These are phyloP conservation scores for Manihot esculenta DNA, from an alignment of 441 rosid genomes.

Conservation along the genomic window DNA sequence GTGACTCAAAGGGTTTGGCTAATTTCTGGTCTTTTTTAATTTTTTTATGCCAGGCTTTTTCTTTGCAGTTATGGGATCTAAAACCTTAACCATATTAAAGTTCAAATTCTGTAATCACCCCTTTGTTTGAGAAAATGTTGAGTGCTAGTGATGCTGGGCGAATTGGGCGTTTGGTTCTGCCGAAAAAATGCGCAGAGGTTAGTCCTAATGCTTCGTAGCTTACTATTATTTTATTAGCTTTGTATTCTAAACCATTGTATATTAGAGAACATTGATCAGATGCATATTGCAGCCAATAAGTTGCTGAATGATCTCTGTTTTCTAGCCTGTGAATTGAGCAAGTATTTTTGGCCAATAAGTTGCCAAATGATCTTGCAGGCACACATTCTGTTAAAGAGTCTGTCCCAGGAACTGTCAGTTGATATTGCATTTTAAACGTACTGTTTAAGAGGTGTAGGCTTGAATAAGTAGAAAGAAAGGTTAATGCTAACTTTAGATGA, in stretches of 20 bases:
- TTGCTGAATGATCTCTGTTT: background rate
- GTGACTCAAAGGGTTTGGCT: no score
- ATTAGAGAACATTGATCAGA: background rate
- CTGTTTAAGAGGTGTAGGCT: no score
- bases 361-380: no score
- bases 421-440: no score
- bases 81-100: constrained; percentile 69
- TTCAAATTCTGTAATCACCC: constrained; percentile 77
- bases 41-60: background rate
- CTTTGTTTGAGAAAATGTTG: constrained; percentile 95
- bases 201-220: constrained; percentile 19
- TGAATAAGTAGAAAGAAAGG: background rate
- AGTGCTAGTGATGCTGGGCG: constrained; percentile 98
- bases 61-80: background rate
- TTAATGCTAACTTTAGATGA: background rate
- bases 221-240: constrained; percentile 18
- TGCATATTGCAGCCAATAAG: background rate
- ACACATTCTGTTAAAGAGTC: no score
- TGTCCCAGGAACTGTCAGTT: no score
- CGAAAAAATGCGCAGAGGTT: constrained; percentile 98
- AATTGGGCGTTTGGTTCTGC: constrained; percentile 90
- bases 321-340: background rate
- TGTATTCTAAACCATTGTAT: constrained; percentile 8
- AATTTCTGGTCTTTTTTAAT: no score
- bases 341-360: background rate